Conservation (phyloP, 768 basidiomycete species). For the Asterophora parasitica region DNA sequence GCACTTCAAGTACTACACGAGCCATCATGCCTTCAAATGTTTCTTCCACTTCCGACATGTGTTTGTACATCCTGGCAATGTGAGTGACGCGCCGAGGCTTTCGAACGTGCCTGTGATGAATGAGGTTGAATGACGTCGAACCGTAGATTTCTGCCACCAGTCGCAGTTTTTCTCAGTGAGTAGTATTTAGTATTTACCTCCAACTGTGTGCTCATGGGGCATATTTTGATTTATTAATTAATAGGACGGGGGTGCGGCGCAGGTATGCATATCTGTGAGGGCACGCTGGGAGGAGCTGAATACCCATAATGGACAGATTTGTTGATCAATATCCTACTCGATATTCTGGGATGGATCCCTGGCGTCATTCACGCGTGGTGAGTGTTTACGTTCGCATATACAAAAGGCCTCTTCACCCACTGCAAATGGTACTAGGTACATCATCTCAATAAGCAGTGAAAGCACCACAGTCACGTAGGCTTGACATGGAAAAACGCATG, state of each 20-base stretch:
- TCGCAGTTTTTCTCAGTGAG: slow-evolving; percentile 10
- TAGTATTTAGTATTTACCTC: too few relatives aligned
- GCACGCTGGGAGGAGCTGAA: too few relatives aligned
- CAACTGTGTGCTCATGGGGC: too few relatives aligned
- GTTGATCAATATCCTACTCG: slow-evolving; percentile 33
- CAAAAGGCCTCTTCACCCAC: too few relatives aligned
- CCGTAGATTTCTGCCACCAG: slow-evolving; percentile 5
- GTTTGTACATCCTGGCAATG: slow-evolving; percentile 7
- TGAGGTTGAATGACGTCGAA: too few relatives aligned
- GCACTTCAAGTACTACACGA: too few relatives aligned
- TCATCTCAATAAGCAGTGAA: too few relatives aligned
- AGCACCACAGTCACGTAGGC: too few relatives aligned
- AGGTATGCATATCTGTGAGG: slow-evolving; percentile 2
- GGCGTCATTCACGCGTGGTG: slow-evolving; percentile 50
- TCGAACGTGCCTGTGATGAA: background rate
- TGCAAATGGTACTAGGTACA: too few relatives aligned
- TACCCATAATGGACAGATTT: slow-evolving; percentile 28
- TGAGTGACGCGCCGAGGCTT: background rate
- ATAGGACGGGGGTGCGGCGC: slow-evolving; percentile 10
- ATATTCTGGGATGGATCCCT: slow-evolving; percentile 47
- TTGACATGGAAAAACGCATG: too few relatives aligned
- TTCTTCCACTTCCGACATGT: slow-evolving; percentile 1
- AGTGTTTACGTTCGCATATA: slow-evolving; percentile 2
- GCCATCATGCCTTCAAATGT: background rate
- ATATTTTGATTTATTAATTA: too few relatives aligned